Evolutionary conservation across 805 yeast species (phyloP).

Genomic region (Nakazawaea anatomiae): DNA sequence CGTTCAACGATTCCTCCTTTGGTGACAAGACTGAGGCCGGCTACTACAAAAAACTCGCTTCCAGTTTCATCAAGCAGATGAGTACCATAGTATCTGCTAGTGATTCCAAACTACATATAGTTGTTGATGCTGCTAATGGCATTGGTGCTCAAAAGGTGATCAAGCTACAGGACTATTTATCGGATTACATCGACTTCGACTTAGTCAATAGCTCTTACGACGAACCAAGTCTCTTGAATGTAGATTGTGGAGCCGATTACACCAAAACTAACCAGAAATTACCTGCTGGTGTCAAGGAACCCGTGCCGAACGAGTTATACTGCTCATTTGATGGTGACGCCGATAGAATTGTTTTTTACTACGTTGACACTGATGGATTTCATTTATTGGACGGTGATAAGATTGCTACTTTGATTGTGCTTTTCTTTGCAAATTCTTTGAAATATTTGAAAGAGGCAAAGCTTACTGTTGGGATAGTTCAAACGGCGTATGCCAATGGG

Average conservation of each 20-base stretch:
- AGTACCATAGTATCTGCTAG: conserved; percentile 10
- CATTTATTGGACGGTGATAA: conserved; percentile 86
- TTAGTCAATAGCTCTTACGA: conserved; percentile 50
- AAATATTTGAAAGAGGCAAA: conserved; percentile 33
- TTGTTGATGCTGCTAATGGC: conserved; percentile 94
- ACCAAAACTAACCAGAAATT: conserved; percentile 84
- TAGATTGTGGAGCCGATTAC: conserved; percentile 89
- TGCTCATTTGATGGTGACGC: conserved; percentile 98
- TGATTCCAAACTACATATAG: conserved; percentile 29
- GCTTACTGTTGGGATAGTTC: conserved; percentile 73
- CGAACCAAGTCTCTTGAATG: conserved; percentile 58
- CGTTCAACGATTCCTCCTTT: conserved; percentile 56
- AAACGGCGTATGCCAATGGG: conserved; percentile 98
- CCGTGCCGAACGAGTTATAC: conserved; percentile 43
- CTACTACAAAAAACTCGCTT: conserved; percentile 59
- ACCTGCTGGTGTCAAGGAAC: conserved; percentile 51
- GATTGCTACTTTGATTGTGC: conserved; percentile 79
- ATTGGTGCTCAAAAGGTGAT: conserved; percentile 79
- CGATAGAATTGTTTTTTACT: conserved; percentile 85
- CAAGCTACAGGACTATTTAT: conserved; percentile 35
- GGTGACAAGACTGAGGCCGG: conserved; percentile 64
- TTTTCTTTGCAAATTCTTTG: conserved; percentile 46
- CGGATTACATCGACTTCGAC: conserved; percentile 31
- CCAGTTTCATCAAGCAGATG: conserved; percentile 38
- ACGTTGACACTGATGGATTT: conserved; percentile 37